Percentiles rank a stretch among this genome's conserved stretches.
Conservation (phyloP, 208 protist species). For the Leishmania gerbilli region DNA sequence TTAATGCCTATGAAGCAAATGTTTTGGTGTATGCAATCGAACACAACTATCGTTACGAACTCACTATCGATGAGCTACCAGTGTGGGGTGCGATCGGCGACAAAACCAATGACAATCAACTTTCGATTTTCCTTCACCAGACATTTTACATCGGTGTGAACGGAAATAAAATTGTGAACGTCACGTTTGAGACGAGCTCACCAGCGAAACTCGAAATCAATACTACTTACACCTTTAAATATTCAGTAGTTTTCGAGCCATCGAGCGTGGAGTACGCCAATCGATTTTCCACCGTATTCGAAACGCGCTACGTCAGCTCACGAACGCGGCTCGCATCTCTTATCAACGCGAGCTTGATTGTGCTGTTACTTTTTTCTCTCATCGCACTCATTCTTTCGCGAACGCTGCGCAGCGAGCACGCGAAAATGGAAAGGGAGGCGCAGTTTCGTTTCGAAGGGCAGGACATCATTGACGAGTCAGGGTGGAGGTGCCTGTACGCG, state of each 20-base stretch:
- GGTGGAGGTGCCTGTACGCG: constrained; percentile 96
- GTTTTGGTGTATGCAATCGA: constrained; percentile 33
- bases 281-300: constrained; percentile 93
- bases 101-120: background rate
- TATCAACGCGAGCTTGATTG: constrained; percentile 93
- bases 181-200: constrained; percentile 53
- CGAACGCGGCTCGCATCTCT: constrained; percentile 92
- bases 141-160: constrained; percentile 79
- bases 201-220: constrained; percentile 19
- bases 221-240: constrained; percentile 82
- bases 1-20: constrained; percentile 9
- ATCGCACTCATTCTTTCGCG: constrained; percentile 92
- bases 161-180: constrained; percentile 61
- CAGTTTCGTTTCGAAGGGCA: constrained; percentile 44
- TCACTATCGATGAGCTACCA: constrained; percentile 63
- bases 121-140: constrained; percentile 86
- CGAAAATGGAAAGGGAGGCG: constrained; percentile 70
- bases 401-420: constrained; percentile 83
- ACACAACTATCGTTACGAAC: constrained; percentile 56
- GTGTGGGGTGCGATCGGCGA: constrained; percentile 51
- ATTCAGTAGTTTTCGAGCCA: constrained; percentile 70
- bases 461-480: constrained; percentile 87
- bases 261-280: constrained; percentile 76
- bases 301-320: constrained; percentile 82
- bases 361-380: constrained; percentile 90